Conservation (phyloP, 2,329 filamentous ascomycete genomes). For the Aureobasidium sp. region DNA sequence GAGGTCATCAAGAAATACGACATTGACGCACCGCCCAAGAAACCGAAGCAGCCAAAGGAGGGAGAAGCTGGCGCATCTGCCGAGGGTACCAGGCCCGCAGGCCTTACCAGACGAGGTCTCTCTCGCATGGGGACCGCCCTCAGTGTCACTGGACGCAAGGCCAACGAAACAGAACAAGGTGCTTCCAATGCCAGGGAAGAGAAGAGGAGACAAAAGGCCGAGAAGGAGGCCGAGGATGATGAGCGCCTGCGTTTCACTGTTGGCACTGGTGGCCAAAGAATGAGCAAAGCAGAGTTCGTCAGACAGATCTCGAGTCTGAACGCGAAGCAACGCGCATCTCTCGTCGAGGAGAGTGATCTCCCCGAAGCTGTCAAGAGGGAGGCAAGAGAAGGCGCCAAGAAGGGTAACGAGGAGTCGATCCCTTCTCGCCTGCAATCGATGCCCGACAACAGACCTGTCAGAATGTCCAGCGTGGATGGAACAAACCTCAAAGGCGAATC, state of each 20-base stretch:
- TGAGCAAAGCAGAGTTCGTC: slow-evolving; percentile 77
- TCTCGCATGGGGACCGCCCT: slow-evolving; percentile 49
- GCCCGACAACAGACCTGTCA: slow-evolving; percentile 17
- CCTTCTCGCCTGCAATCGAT: slow-evolving; percentile 21
- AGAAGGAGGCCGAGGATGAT: slow-evolving; percentile 52
- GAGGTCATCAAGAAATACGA: slow-evolving; percentile 83
- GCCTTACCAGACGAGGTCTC: slow-evolving; percentile 34
- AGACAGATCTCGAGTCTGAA: slow-evolving; percentile 65
- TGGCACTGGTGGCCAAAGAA: slow-evolving; percentile 59
- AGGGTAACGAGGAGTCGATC: not conserved
- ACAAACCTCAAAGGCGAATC: not conserved
- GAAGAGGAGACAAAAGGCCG: slow-evolving; percentile 16
- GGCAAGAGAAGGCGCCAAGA: slow-evolving; percentile 32
- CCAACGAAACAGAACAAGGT: slow-evolving; percentile 23
- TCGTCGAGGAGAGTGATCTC: slow-evolving; percentile 39
- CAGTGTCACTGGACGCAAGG: slow-evolving; percentile 29
- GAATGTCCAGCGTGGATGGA: not conserved
- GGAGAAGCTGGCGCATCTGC: not conserved
- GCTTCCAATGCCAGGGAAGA: slow-evolving; percentile 13
- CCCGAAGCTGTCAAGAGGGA: slow-evolving; percentile 40
- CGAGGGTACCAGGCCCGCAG: slow-evolving; percentile 22
- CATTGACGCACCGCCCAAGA: slow-evolving; percentile 47
- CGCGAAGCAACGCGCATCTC: slow-evolving; percentile 49
- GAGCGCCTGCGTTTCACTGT: slow-evolving; percentile 69
- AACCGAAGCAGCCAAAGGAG: slow-evolving; percentile 38